These are phyloP conservation scores for Colletotrichum aenigma DNA, from an alignment of 2,329 filamentous ascomycete genomes.

Conservation along the genomic window DNA sequence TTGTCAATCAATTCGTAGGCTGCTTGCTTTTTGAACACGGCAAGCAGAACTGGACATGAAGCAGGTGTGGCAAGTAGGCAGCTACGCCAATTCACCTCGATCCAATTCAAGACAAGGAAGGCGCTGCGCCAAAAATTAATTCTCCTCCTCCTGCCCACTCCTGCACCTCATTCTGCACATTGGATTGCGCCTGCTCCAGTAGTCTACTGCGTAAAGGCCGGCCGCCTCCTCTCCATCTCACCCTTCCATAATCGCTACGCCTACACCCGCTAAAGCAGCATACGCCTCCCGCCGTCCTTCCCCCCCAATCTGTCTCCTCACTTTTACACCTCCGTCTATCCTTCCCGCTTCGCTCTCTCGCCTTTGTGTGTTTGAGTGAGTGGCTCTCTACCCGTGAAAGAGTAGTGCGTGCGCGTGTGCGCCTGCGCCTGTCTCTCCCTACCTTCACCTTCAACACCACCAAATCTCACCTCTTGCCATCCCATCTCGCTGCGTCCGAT, in stretches of 20 bases:
- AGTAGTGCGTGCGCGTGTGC: not conserved
- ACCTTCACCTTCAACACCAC: not conserved
- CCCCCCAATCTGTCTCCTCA: not conserved
- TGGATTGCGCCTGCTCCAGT: not conserved
- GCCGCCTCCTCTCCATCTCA: not conserved
- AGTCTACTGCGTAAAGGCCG: not conserved
- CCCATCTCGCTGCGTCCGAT: conserved; percentile 18
- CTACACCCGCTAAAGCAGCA: not conserved
- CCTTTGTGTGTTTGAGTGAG: not conserved
- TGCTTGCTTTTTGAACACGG: not conserved
- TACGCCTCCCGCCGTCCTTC: not conserved
- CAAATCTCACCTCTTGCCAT: conserved; percentile 16
- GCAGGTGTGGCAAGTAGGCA: not conserved
- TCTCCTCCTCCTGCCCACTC: not conserved
- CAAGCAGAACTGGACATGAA: not conserved
- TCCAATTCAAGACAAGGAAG: not conserved
- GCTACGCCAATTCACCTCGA: not conserved
- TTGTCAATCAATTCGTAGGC: not conserved
- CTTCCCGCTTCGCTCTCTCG: conserved; percentile 1
- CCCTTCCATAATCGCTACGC: not conserved
- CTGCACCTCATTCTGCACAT: not conserved
- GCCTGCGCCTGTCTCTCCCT: not conserved
- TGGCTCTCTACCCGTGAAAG: not conserved
- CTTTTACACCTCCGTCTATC: not conserved
- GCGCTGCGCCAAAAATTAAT: not conserved